A percentile compares a stretch with the other conserved stretches of the same genome.
Conservation (phyloP, 495 filamentous ascomycete genomes). For the Neohortaea acidophila region DNA sequence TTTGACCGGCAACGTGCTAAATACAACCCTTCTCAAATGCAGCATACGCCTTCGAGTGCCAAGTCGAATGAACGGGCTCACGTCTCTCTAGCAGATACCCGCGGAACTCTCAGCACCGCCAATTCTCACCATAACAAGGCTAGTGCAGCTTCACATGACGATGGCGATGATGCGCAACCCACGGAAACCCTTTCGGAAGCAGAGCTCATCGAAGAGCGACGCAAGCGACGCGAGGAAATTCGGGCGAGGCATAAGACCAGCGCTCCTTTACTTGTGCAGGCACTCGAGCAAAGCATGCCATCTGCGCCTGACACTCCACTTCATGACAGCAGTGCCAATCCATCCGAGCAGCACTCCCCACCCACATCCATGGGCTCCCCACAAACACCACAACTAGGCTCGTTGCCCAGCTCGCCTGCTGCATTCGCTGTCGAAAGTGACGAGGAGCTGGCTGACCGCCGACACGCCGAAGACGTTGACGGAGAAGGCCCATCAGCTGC, state of each 20-base stretch:
- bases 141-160: too few species aligned
- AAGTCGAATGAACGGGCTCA: too few species aligned
- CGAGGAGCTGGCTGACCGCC: constrained; percentile 47
- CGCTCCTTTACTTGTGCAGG: constrained; percentile 60
- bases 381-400: constrained; percentile 33
- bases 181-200: constrained; percentile 36
- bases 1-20: too few species aligned
- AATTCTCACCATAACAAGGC: too few species aligned
- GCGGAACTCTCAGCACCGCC: too few species aligned
- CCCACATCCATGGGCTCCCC: constrained; percentile 25
- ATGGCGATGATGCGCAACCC: neutral
- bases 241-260: constrained; percentile 65
- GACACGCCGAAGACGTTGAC: constrained; percentile 28
- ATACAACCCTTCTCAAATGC: too few species aligned
- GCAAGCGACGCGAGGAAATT: constrained; percentile 74
- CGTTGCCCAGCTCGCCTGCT: constrained; percentile 36
- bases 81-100: too few species aligned
- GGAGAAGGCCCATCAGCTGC: constrained; percentile 79
- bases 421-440: constrained; percentile 42
- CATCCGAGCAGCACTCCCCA: constrained; percentile 12
- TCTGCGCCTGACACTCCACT: constrained; percentile 10
- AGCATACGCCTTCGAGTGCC: too few species aligned
- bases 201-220: constrained; percentile 68
- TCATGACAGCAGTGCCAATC: constrained; percentile 8
- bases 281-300: constrained; percentile 22